A percentile compares a stretch with the other conserved stretches of the same genome.
These are phyloP conservation scores for Termitomyces bulborhizus DNA, from an alignment of 768 basidiomycete species.

Conservation along the genomic window DNA sequence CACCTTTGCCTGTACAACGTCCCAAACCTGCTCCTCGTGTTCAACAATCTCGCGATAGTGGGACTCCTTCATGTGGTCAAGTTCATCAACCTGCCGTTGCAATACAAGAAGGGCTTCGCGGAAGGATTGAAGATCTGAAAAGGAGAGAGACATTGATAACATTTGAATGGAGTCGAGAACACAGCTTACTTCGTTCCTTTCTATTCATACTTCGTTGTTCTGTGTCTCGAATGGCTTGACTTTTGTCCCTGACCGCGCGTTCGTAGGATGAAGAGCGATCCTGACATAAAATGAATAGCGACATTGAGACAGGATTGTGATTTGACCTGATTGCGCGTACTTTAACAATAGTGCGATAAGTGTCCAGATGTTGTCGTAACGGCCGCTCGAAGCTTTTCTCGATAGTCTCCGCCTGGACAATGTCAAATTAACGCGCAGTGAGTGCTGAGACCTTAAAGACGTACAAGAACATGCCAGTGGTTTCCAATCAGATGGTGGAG, in stretches of 20 bases:
- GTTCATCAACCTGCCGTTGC: constrained; percentile 86
- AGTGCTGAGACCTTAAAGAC: constrained; percentile 19
- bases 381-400: constrained; percentile 89
- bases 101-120: constrained; percentile 75
- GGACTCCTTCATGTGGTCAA: constrained; percentile 76
- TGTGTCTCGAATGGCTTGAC: constrained; percentile 76
- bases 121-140: constrained; percentile 79
- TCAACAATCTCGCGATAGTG: constrained; percentile 89
- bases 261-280: constrained; percentile 87
- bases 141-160: constrained; percentile 9
- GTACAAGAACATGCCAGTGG: constrained; percentile 86
- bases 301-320: not conserved
- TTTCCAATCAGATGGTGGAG: constrained; percentile 89
- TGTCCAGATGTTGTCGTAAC: constrained; percentile 76
- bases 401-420: constrained; percentile 67
- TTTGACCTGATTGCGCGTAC: constrained; percentile 28
- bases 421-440: not conserved
- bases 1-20: constrained; percentile 82
- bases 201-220: constrained; percentile 81
- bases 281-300: constrained; percentile 25
- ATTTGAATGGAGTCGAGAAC: not conserved
- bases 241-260: constrained; percentile 74
- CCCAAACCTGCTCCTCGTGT: constrained; percentile 96
- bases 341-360: constrained; percentile 66
- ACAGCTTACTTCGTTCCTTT: constrained; percentile 73